Base-by-base conservation (phyloP, 352 stramenopile species). In the Phytophthora kernoviae region DNA sequence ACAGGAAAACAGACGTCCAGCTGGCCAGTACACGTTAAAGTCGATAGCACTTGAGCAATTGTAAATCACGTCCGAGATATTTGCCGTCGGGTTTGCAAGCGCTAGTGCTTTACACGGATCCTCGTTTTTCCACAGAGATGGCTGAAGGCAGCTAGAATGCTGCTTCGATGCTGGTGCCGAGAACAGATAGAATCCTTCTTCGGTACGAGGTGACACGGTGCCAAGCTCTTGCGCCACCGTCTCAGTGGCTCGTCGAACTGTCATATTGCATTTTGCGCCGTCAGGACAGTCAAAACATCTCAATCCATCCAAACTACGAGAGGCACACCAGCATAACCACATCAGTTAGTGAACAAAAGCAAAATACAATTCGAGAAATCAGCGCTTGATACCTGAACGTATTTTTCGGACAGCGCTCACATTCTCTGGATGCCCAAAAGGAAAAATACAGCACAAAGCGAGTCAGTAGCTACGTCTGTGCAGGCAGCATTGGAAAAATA, bases 1-100 rank as follows among this genome's bases (percentile, higher is more conserved):
- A 26, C 83, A 91, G 5, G 81, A 73, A 30, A 90, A 93, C 8
- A 87, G 33, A 2, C 83, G 75, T 10, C 85, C 75, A 4, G 79
- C 18, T 0, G 71, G 24, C 83, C 83, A 93, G 43, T 84, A 80
- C n/a, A 87, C 79, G 0, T 55, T 54, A 44, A 90, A 90, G 1
- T 58, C 50, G 4, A 36, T 51, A 30, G 57, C 34, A 1, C 55
- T 63, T 9, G 75, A 62, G 36, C 83, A 92, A 6, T 54, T 14
- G 8, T 69, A 60, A 42, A 90, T 77, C 10, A 89, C 60, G 5
- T 78, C 54, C 1, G 56, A 68, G 9, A 89, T 21, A 8, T 36
- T 62, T 15, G 49, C 34, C 0, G 18, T 40, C 17, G 67, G 51
- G 6, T 70, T 30, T 15, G 21, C 14, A 1, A 63, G 15, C 1